Evolutionary conservation across 2,329 filamentous ascomycete genomes (phyloP), one percentile per base, ranked within the genome.

Genomic region (Plenodomus tracheiphilus): DNA sequence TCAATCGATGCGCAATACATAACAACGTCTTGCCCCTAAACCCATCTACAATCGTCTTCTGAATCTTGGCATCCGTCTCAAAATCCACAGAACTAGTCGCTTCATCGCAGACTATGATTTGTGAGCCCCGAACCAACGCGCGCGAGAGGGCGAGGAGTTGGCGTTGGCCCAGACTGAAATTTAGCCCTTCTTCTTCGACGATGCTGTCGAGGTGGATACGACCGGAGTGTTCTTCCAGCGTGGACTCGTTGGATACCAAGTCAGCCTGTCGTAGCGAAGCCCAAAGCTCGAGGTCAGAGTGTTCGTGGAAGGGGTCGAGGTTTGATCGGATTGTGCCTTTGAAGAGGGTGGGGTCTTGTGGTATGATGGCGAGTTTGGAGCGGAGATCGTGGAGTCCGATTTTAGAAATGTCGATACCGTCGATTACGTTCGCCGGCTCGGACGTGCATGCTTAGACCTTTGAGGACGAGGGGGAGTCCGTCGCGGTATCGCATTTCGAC

Each of bases 91-190:
- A 51, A 40, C 57, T 60, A 0, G 94, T 99, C 1, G 94, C 94
- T 74, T 99, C 94, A 76, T 99, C 94, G 73, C 93, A 97, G 41
- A 99, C 87, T 62, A 97, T 97, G 74, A 97, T 97, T 61, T 88
- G 90, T 0, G 87, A 88, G 37, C 87, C 85, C 32, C 93, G 86
- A 4, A 97, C 93, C 2, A 99, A 83, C 0, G 94, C 94, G 1
- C 94, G 86, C 0, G 92, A 92, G 1, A 99, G 81, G 1, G 94
- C 94, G 88, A 97, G 96, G 39, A 97, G 84, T 74, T 97, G 93
- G 2, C 38, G 38, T 20, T 39, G 38, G 38, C 2, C 94, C 9
- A 97, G 85, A 0, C 91, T 96, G 78, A 96, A 97, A 74, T 97
- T 97, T 53, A 96, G 81, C 3, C 43, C 36, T 47, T 19, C 21